phyloP scores from a whole-genome alignment of 345 rosid genomes.

The Rhodamnia rubescens region DNA sequence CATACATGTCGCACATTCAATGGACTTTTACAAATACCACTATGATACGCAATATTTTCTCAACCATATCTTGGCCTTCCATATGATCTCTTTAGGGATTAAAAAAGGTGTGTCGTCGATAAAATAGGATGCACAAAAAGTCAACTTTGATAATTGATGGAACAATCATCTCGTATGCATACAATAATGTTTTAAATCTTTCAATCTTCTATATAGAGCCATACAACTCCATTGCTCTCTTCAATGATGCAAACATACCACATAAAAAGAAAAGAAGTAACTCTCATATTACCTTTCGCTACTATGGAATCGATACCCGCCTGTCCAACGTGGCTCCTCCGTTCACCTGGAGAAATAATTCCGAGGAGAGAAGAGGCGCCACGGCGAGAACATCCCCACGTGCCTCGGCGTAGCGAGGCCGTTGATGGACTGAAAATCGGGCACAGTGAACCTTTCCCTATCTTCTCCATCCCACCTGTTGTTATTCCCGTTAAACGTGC shows the following conservation, averaged over 20 bases:
- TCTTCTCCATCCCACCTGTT: constrained; percentile 12
- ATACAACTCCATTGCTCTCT: not conserved
- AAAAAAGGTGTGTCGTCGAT: not conserved
- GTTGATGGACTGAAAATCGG: constrained; percentile 31
- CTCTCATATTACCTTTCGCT: not conserved
- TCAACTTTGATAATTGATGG: too few species aligned
- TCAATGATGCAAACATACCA: not conserved
- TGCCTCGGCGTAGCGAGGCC: constrained; percentile 18
- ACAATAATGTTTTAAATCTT: not conserved
- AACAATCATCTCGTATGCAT: not conserved
- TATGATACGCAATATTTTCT: too few species aligned
- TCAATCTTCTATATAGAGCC: not conserved
- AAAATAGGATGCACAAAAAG: too few species aligned
- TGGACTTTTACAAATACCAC: too few species aligned
- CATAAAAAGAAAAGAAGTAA: not conserved
- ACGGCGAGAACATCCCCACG: constrained; percentile 60
- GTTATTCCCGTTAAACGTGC: constrained; percentile 39
- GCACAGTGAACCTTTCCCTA: constrained; percentile 30
- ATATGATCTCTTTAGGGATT: not conserved
- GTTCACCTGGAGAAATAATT: constrained; percentile 10
- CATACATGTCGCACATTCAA: too few species aligned
- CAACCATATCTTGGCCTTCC: not conserved
- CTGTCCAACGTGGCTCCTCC: not conserved
- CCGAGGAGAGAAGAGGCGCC: constrained; percentile 53
- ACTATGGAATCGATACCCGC: not conserved